Conservation (phyloP, 169 alveolate genomes). For the Cryptosporidium ryanae region DNA sequence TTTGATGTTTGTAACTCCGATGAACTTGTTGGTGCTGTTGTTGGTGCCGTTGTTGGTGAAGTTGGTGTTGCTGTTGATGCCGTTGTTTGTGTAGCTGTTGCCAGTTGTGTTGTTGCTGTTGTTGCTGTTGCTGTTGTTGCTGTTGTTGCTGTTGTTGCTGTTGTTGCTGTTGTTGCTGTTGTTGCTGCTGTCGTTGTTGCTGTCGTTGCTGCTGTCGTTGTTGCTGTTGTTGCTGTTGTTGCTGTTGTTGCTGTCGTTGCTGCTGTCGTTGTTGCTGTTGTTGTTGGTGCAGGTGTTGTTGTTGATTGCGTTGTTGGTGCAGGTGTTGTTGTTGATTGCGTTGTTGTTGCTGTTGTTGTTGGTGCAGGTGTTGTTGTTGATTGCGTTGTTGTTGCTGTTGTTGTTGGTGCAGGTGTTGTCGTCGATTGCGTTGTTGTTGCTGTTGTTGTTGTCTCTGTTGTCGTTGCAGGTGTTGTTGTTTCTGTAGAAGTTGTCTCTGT, state of each 20-base stretch:
- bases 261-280: neutral
- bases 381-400: constrained; percentile 11
- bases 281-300: constrained; percentile 43
- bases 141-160: constrained; percentile 31
- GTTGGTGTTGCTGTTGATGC: neutral
- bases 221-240: neutral
- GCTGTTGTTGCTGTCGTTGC: neutral
- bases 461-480: neutral
- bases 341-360: constrained; percentile 34
- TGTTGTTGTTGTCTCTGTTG: neutral
- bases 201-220: constrained; percentile 12
- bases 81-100: neutral
- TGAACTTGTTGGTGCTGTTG: constrained; percentile 1
- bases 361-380: constrained; percentile 31
- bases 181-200: constrained; percentile 10
- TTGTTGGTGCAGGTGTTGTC: constrained; percentile 42
- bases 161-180: constrained; percentile 14
- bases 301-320: constrained; percentile 71
- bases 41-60: neutral
- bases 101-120: constrained; percentile 6
- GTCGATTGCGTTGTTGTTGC: constrained; percentile 50
- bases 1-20: neutral
- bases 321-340: constrained; percentile 72
- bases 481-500: neutral
- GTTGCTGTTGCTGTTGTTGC: constrained; percentile 16